Evolutionary conservation across 352 stramenopile genomes (phyloP), one percentile per base, ranked within the genome.

Genomic region (Phytophthora ohioensis): DNA sequence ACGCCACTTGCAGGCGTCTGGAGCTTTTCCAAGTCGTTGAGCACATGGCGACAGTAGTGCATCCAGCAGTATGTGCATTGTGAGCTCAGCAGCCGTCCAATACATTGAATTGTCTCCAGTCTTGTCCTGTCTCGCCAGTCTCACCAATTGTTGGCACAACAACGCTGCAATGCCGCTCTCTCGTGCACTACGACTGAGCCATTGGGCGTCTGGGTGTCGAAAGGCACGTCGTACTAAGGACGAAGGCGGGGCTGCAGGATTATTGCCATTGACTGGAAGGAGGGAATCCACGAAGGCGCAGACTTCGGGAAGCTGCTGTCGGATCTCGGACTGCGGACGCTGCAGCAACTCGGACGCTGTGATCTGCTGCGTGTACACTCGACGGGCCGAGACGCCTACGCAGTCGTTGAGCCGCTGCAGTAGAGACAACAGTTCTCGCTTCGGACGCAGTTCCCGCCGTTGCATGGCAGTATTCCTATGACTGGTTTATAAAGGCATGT

Each of bases 151-250:
- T 41, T 81, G 78, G 51, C 83, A 84, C 42, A 93, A 58, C 31
- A 91, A 69, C 12, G 75, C 69, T 0, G 74, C 78, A 38, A 85
- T 68, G 13, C 85, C 85, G 46, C 81, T 91, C 46, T 93, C 61
- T 7, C 84, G 51, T 17, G 83, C 80, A 31, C 83, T 84, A 31
- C 80, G 85, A 41, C 76, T 82, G 27, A 93, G 58, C 85, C 85
- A 93, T 39, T 88, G 77, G 3, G 73, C 79, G 2, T 81, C 61
- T 30, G 71, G 68, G 32, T 88, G 73, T 9, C 32, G 34, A 31
- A 91, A 91, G 3, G 75, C 79, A 3, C 36, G 21, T 5, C 78
- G 78, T 15, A 84, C 61, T 0, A 69, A 4, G 4, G 46, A 45
- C 2, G 67, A 67, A 5, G 64, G 10, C 2, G 34, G 46, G 4